Conservation (phyloP, 345 rosid genomes). For the Carallia pectinifolia region DNA sequence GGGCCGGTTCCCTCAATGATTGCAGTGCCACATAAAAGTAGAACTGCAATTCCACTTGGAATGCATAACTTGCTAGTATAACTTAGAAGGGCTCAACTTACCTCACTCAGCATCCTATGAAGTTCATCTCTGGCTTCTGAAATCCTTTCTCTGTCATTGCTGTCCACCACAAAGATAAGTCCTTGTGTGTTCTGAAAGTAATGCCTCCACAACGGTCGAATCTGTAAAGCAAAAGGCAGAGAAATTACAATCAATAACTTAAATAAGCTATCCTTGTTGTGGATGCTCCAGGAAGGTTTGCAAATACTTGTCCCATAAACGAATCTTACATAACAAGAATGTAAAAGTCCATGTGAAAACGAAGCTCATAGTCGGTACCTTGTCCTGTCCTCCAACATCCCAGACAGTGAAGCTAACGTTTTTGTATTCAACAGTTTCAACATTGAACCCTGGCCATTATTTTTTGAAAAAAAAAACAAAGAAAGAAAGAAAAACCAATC, state of each 20-base stretch:
- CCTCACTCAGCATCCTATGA: constrained; percentile 65
- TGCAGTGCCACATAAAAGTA: neutral
- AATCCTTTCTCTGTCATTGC: constrained; percentile 58
- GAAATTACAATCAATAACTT: neutral
- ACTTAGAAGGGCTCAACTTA: neutral
- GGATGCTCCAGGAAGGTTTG: too few species aligned
- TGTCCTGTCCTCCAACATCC: constrained; percentile 72
- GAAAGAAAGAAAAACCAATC: neutral
- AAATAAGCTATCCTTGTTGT: neutral
- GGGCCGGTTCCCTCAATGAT: neutral
- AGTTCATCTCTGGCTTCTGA: constrained; percentile 61
- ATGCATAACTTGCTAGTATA: neutral
- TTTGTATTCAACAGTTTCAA: constrained; percentile 68
- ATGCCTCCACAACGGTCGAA: constrained; percentile 66
- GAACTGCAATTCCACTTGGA: neutral
- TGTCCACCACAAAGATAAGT: constrained; percentile 65
- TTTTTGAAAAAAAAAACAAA: too few species aligned
- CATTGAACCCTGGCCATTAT: constrained; percentile 49
- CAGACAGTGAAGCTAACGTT: constrained; percentile 72
- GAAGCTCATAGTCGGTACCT: constrained; percentile 32
- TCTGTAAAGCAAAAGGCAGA: constrained; percentile 21
- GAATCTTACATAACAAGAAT: too few species aligned
- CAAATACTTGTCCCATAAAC: too few species aligned
- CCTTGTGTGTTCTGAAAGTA: constrained; percentile 68
- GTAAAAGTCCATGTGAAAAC: neutral